phyloP scores from a whole-genome alignment of 805 yeast genomes.

The Kodamaea hsintzibuensis region DNA sequence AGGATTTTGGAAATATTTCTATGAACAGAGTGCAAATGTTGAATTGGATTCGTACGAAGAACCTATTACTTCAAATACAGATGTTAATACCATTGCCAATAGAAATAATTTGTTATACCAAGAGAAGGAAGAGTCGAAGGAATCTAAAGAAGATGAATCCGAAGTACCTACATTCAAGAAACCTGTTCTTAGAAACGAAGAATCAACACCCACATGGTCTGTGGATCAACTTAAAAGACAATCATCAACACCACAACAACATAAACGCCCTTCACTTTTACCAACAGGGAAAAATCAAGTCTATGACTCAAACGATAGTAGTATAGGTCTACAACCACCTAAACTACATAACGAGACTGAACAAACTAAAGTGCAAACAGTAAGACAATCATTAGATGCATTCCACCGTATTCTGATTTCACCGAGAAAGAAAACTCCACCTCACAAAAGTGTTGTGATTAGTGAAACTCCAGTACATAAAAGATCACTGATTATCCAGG shows the following conservation, averaged over 20 bases:
- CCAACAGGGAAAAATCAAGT: not conserved
- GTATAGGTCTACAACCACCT: slow-evolving; percentile 8
- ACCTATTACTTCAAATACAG: slow-evolving; percentile 21
- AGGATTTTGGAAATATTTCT: slow-evolving; percentile 74
- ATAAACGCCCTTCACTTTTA: slow-evolving; percentile 15
- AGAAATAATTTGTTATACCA: slow-evolving; percentile 15
- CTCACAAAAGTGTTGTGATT: slow-evolving; percentile 11
- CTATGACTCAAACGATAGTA: slow-evolving; percentile 6
- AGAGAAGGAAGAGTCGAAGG: slow-evolving; percentile 19
- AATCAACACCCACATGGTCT: slow-evolving; percentile 37
- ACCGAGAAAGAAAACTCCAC: slow-evolving; percentile 29
- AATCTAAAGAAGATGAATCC: slow-evolving; percentile 3
- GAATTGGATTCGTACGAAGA: slow-evolving; percentile 57
- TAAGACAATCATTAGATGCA: slow-evolving; percentile 32
- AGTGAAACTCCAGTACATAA: slow-evolving; percentile 14
- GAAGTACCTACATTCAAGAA: slow-evolving; percentile 2
- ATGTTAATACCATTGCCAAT: slow-evolving; percentile 23
- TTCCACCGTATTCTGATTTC: slow-evolving; percentile 33
- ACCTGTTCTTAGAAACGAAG: slow-evolving; percentile 22
- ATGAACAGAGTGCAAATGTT: slow-evolving; percentile 73
- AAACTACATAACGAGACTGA: slow-evolving; percentile 1
- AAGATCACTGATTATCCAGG: slow-evolving; percentile 36
- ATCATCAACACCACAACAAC: slow-evolving; percentile 30
- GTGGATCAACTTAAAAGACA: slow-evolving; percentile 26
- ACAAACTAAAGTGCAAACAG: slow-evolving; percentile 22